Base-by-base conservation (phyloP, 2,329 filamentous ascomycete genomes). In the Tolypocladium endophyticum region DNA sequence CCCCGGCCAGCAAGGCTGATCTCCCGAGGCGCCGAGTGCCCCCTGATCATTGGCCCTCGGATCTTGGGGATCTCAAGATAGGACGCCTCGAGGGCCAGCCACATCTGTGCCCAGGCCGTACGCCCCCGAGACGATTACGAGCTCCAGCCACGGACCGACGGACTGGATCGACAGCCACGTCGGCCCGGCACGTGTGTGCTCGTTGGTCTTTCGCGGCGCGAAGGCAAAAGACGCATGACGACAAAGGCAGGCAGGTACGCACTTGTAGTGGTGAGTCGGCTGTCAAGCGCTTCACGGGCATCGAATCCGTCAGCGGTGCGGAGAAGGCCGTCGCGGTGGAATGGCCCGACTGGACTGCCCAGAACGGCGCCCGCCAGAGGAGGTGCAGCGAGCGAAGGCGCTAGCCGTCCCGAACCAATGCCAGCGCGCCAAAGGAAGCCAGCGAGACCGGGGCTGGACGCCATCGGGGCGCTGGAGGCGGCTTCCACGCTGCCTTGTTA, bases 1-100 rank as follows among this genome's bases (percentile, higher is more conserved):
- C 55, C n/a, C 50, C 23, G 39, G 33, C 45, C 54, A 59, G 56
- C 56, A 60, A 45, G 61, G 59, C 57, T 62, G 59, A 60, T 62
- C 45, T 60, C 55, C 56, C 55, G 55, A 43, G 57, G 53, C 25
- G 25, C 45, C 45, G 16, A 4, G 33, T 35, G 1, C 7, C 43
- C 43, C 54, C 54, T 16, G 41, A 33, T 20, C 54, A 38, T 52
- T 55, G 59, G 54, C 30, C 47, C 47, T 58, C 56, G 58, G 58
- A 60, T 60, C 55, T 57, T 56, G 60, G 53, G 43, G 43, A 57
- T 61, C 57, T 57, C 54, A 8, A 35, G 30, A 38, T 35, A 33
- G 50, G 50, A 53, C 50, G 11, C 28, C 6, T n/a, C 28, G 18
- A 12, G 28, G 18, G 28, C 43, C 45, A 18, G 45, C 50, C 50